A percentile compares a stretch with the other conserved stretches of the same genome.
These are phyloP conservation scores for Gentiana straminea DNA, from an alignment of 257 asterid genomes.

Conservation along the genomic window DNA sequence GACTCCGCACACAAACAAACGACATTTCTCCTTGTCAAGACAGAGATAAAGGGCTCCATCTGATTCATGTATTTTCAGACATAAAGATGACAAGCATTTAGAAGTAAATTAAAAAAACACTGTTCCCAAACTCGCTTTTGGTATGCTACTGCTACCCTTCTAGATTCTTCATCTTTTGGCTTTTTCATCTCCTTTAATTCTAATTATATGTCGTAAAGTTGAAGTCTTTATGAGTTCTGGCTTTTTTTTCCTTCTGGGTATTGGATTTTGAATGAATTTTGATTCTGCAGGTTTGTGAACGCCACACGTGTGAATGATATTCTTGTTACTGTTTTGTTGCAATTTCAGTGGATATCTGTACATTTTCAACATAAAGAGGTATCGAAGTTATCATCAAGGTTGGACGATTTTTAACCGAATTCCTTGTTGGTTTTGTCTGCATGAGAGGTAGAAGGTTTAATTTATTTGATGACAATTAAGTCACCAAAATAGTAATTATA, in stretches of 20 bases:
- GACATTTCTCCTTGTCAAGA: not conserved
- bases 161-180: conserved; percentile 8
- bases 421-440: conserved; percentile 2
- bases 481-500: conserved; percentile 14
- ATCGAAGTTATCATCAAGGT: conserved; percentile 8
- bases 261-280: not conserved
- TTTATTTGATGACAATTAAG: conserved; percentile 18
- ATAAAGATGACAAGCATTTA: conserved; percentile 29
- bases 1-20: not conserved
- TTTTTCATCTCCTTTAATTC: conserved; percentile 1
- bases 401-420: conserved; percentile 7
- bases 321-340: not conserved
- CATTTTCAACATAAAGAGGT: conserved; percentile 23
- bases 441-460: conserved; percentile 1
- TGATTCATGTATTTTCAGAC: conserved; percentile 18
- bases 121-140: too few relatives aligned
- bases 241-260: not conserved
- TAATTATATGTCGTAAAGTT: conserved; percentile 7
- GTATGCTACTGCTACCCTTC: conserved; percentile 4
- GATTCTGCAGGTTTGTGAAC: too few relatives aligned
- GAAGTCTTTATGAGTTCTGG: conserved; percentile 10
- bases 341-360: conserved; percentile 1
- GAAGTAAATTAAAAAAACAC: conserved; percentile 7
- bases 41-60: conserved; percentile 3
- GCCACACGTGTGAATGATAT: too few relatives aligned